Conservation (phyloP, 2,329 filamentous ascomycete species). For the Arthrobotrys pseudoclavata region DNA sequence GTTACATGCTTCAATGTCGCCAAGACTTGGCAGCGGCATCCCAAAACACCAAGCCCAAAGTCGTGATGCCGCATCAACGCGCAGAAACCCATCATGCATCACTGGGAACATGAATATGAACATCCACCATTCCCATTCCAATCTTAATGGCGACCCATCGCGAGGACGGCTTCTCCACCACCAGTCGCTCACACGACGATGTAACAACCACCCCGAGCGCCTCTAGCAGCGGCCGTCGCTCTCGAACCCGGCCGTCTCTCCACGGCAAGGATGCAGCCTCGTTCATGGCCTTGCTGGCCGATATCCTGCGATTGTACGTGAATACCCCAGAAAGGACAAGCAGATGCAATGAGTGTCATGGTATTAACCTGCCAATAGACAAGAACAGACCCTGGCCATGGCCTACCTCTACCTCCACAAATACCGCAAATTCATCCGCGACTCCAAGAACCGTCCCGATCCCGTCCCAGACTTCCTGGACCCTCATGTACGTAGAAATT, state of each 20-base stretch:
- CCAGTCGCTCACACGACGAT: slow-evolving; percentile 26
- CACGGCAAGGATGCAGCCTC: slow-evolving; percentile 54
- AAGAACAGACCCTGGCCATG: slow-evolving; percentile 65
- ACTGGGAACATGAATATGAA: not conserved
- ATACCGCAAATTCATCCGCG: slow-evolving; percentile 64
- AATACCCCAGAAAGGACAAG: not conserved
- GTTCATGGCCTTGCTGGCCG: slow-evolving; percentile 64
- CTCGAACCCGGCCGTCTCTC: slow-evolving; percentile 19
- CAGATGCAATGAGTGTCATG: not conserved
- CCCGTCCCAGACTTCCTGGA: slow-evolving; percentile 63
- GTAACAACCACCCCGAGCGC: slow-evolving; percentile 16
- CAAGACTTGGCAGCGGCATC: slow-evolving; percentile 26
- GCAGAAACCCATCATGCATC: not conserved
- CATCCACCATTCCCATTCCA: not conserved
- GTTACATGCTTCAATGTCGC: not conserved
- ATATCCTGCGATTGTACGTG: slow-evolving; percentile 64
- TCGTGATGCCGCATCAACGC: slow-evolving; percentile 20
- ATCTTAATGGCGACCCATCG: slow-evolving; percentile 17
- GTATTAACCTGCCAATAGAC: slow-evolving; percentile 19
- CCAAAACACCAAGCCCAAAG: not conserved
- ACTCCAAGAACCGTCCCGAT: slow-evolving; percentile 38
- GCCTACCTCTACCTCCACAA: slow-evolving; percentile 65
- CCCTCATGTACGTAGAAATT: slow-evolving; percentile 62
- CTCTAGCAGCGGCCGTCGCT: slow-evolving; percentile 2
- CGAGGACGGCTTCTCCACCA: slow-evolving; percentile 14